Conservation (phyloP, 805 yeast genomes). For the Cyberlindnera euphorbiiphila region DNA sequence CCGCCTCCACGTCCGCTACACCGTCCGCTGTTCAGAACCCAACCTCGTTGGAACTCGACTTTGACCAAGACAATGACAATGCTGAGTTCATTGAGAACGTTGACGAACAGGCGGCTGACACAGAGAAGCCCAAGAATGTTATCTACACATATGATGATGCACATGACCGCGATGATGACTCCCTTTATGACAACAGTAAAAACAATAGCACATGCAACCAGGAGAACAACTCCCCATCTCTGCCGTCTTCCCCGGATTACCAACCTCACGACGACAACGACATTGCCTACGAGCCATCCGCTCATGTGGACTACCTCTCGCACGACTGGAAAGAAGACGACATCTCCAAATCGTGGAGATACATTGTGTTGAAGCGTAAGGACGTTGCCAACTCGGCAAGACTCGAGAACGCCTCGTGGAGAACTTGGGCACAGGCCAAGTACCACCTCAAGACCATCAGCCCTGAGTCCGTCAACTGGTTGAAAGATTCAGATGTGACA, state of each 20-base stretch:
- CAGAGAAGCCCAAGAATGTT: slow-evolving; percentile 13
- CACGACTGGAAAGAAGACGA: slow-evolving; percentile 96
- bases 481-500: slow-evolving; percentile 93
- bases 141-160: slow-evolving; percentile 20
- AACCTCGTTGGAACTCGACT: slow-evolving; percentile 3
- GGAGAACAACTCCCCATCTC: slow-evolving; percentile 31
- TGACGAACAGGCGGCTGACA: slow-evolving; percentile 12
- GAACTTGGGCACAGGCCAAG: slow-evolving; percentile 96
- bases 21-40: not conserved
- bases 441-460: slow-evolving; percentile 73
- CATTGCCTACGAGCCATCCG: slow-evolving; percentile 72
- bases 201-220: slow-evolving; percentile 13
- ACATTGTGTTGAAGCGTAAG: slow-evolving; percentile 75
- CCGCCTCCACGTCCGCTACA: too few relatives aligned
- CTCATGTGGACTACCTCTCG: slow-evolving; percentile 91
- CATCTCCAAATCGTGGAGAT: slow-evolving; percentile 93
- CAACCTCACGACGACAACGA: slow-evolving; percentile 76
- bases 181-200: slow-evolving; percentile 16
- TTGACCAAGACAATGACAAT: slow-evolving; percentile 17
- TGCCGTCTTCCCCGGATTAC: slow-evolving; percentile 28
- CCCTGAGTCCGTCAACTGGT: slow-evolving; percentile 93
- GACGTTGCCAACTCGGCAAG: slow-evolving; percentile 82
- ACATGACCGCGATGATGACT: slow-evolving; percentile 18
- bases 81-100: slow-evolving; percentile 25
- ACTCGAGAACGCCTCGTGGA: slow-evolving; percentile 89